Base-by-base conservation (phyloP, 2,329 filamentous ascomycete genomes). In the Elsinoe arachidis region DNA sequence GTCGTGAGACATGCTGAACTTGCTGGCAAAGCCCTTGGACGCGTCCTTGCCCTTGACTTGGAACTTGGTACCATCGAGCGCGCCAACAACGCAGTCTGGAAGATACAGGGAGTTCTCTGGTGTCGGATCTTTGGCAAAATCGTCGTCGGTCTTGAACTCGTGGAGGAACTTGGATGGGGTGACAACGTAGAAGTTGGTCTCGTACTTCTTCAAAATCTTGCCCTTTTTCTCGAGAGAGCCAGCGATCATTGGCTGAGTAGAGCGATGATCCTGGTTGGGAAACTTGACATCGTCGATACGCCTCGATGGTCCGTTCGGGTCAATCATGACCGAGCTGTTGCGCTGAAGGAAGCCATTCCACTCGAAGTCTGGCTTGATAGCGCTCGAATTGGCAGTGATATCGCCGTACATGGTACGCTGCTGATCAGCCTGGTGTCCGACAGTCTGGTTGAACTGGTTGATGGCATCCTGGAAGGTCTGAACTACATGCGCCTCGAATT, bases 41-140 rank as follows among this genome's bases (percentile, higher is more conserved):
- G 86, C 83, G 69, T 99, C 91, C 73, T 97, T 97, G 71, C 93
- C 93, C 77, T 96, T 96, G 71, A 99, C 80, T 67, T 84, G 89
- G 79, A 99, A 97, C 73, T 95, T 96, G 60, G 86, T 81, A 56
- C 87, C 90, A 63, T 79, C 84, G 30, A 83, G 72, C 19, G 76
- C 79, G 58, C 90, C 89, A 58, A 97, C 81, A 46, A 85, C 73
- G 65, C 92, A 95, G 65, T 99, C 93, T 10, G 93, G 91, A 1
- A 99, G 83, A 72, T 92, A 97, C 63, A 99, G 83, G 12, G 88
- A 93, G 39, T 93, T 77, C 70, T 99, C 92, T 0, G 93, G 92
- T 58, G 81, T 79, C 9, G 90, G 89, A 61, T 95, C 89, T 65
- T 82, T 78, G 58, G 74, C 75, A 67, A 82, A 79, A 65, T 85